Conservation (phyloP, 2,329 filamentous ascomycete species). For the Aspergillus hortae region DNA sequence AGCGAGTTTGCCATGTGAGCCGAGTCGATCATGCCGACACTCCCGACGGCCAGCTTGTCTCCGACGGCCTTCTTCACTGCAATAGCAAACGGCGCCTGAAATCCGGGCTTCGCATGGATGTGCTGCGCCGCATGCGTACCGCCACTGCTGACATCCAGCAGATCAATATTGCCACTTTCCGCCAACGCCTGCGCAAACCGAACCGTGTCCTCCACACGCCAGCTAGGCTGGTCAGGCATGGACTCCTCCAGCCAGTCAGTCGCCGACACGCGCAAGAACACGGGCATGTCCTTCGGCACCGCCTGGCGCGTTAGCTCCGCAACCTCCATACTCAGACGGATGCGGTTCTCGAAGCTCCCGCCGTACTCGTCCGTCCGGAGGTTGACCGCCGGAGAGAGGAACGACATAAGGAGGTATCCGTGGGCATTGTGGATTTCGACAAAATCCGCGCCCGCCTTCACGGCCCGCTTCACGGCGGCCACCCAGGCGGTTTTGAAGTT, state of each 20-base stretch:
- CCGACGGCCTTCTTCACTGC: constrained; percentile 68
- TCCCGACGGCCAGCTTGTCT: constrained; percentile 65
- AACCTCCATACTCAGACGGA: constrained; percentile 64
- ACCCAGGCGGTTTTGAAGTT: constrained; percentile 60
- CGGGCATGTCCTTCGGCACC: constrained; percentile 64
- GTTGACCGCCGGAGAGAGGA: constrained; percentile 67
- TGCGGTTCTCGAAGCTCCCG: constrained; percentile 59
- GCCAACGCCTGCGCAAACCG: constrained; percentile 65
- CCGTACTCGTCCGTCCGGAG: constrained; percentile 58
- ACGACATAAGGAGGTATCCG: constrained; percentile 69
- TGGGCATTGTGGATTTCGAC: constrained; percentile 79
- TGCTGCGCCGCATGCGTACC: constrained; percentile 25
- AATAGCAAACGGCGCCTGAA: constrained; percentile 71
- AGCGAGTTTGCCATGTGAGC: constrained; percentile 65
- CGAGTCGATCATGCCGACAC: constrained; percentile 70
- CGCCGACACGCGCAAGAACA: constrained; percentile 68
- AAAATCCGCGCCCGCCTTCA: constrained; percentile 69
- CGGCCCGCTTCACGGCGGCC: constrained; percentile 55
- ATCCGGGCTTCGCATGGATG: constrained; percentile 53
- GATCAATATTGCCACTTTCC: constrained; percentile 65
- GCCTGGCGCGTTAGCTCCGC: constrained; percentile 58
- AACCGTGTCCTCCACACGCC: constrained; percentile 65
- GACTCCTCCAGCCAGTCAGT: constrained; percentile 69
- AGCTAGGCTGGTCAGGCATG: constrained; percentile 56
- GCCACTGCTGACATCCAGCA: constrained; percentile 70